phyloP scores from a whole-genome alignment of 805 yeast species.

The Candida sphagnicola region DNA sequence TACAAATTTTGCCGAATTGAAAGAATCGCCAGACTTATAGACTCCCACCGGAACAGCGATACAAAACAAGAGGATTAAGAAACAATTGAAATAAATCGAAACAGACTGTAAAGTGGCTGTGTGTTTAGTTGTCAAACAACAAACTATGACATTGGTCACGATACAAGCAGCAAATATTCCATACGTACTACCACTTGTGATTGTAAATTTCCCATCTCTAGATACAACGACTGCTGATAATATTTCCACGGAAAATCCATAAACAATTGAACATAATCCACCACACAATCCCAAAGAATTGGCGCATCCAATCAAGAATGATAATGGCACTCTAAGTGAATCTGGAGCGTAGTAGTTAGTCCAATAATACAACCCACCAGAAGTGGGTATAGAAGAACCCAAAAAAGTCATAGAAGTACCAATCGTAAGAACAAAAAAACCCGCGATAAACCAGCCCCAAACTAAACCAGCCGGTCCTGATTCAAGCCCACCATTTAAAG shows the following conservation, averaged over 20 bases:
- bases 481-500: slow-evolving; percentile 47
- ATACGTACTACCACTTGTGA: slow-evolving; percentile 52
- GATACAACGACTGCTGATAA: slow-evolving; percentile 55
- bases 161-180: slow-evolving; percentile 66
- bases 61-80: slow-evolving; percentile 49
- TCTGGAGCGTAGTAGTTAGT: slow-evolving; percentile 60
- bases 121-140: slow-evolving; percentile 53
- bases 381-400: slow-evolving; percentile 68
- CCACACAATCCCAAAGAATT: slow-evolving; percentile 65
- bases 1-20: slow-evolving; percentile 35
- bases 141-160: slow-evolving; percentile 46
- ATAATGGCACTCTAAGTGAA: slow-evolving; percentile 45
- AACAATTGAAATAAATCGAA: slow-evolving; percentile 52
- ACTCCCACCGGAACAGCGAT: slow-evolving; percentile 64
- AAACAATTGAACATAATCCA: slow-evolving; percentile 64
- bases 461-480: slow-evolving; percentile 64
- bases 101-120: slow-evolving; percentile 58
- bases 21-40: slow-evolving; percentile 7
- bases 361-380: slow-evolving; percentile 61
- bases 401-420: slow-evolving; percentile 64
- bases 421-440: slow-evolving; percentile 50
- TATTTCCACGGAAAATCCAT: slow-evolving; percentile 62
- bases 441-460: slow-evolving; percentile 72
- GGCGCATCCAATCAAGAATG: slow-evolving; percentile 63
- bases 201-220: slow-evolving; percentile 51